These are phyloP conservation scores for Candida quercuum DNA, from an alignment of 805 yeast genomes.

Conservation along the genomic window DNA sequence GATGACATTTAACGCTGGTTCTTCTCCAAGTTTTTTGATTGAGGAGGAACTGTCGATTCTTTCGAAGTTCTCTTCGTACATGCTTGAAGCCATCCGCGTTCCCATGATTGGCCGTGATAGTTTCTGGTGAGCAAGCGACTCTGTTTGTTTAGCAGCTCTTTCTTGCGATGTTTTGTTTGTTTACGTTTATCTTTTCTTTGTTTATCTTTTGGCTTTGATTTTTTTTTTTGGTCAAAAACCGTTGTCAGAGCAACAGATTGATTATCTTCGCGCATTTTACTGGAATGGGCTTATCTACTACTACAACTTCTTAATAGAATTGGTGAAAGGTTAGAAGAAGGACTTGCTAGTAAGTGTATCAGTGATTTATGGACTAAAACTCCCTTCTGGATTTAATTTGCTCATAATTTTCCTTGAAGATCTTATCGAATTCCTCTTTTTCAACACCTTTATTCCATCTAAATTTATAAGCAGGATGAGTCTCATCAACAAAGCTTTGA, in stretches of 20 bases:
- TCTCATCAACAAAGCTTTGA: slow-evolving; percentile 1
- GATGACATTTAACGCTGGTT: slow-evolving; percentile 19
- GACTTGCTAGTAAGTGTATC: too few relatives aligned
- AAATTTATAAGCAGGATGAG: slow-evolving; percentile 3
- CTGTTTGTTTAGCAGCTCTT: background rate
- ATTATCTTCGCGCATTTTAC: too few relatives aligned
- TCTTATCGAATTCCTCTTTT: slow-evolving; percentile 4
- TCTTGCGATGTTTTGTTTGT: background rate
- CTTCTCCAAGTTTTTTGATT: slow-evolving; percentile 4
- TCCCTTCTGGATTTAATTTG: background rate
- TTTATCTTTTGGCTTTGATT: too few relatives aligned
- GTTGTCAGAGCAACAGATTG: too few relatives aligned
- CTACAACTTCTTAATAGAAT: too few relatives aligned
- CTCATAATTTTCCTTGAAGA: background rate
- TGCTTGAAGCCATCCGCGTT: slow-evolving; percentile 19
- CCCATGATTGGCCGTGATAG: slow-evolving; percentile 1
- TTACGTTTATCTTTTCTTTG: too few relatives aligned
- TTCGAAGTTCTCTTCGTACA: slow-evolving; percentile 19
- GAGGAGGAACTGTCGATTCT: slow-evolving; percentile 4
- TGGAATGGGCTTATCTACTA: too few relatives aligned
- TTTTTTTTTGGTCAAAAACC: background rate
- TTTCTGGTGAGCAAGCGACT: too few relatives aligned
- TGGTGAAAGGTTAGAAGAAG: too few relatives aligned
- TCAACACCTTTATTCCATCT: slow-evolving; percentile 19
- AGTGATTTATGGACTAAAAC: too few relatives aligned